Conservation (phyloP, 2,329 filamentous ascomycete genomes). For the Exophiala aquamarina region DNA sequence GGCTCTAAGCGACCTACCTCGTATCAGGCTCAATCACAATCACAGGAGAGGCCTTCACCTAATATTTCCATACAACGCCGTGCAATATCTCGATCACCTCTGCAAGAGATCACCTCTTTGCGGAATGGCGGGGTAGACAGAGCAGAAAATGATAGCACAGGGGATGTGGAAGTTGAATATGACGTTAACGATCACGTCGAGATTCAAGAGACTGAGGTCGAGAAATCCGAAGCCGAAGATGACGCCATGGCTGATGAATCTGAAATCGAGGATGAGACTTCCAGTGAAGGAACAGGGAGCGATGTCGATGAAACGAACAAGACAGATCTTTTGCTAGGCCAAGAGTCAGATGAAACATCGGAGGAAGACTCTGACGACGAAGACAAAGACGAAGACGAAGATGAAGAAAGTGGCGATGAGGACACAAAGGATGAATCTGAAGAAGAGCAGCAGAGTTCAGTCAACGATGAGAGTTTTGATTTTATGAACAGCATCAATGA, state of each 20-base stretch:
- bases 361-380: not conserved
- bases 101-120: conserved; percentile 12
- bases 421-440: not conserved
- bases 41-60: conserved; percentile 24
- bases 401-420: conserved; percentile 1
- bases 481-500: conserved; percentile 19
- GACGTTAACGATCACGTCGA: conserved; percentile 16
- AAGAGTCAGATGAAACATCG: not conserved
- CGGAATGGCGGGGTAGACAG: conserved; percentile 1
- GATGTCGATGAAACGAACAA: not conserved
- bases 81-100: conserved; percentile 9
- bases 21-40: not conserved
- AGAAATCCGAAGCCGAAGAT: not conserved
- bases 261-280: not conserved
- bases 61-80: conserved; percentile 21
- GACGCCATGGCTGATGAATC: not conserved
- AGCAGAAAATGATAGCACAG: not conserved
- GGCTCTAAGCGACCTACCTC: not conserved
- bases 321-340: too few relatives aligned
- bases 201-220: not conserved
- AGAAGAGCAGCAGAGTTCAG: not conserved
- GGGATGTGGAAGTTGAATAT: conserved; percentile 1
- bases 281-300: conserved; percentile 3
- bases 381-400: conserved; percentile 2
- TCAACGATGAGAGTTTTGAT: not conserved